Evolutionary conservation across 2,329 filamentous ascomycete genomes (phyloP).

Genomic region (Myrmaecium sp.): DNA sequence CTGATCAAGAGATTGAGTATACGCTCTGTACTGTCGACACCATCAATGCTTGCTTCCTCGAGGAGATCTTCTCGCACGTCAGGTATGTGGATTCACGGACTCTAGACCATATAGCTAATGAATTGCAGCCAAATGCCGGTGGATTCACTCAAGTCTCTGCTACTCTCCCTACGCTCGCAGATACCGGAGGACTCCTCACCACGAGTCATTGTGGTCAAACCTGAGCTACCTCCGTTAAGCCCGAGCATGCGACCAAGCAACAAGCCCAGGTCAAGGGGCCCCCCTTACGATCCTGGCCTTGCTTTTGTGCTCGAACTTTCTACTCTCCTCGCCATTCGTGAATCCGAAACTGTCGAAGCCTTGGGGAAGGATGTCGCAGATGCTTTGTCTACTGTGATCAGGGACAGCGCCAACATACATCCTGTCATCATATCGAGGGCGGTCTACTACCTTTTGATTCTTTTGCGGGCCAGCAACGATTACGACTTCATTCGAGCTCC

Average conservation of each 20-base stretch:
- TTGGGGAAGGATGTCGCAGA: slow-evolving; percentile 70
- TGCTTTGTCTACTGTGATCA: slow-evolving; percentile 62
- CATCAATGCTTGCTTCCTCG: slow-evolving; percentile 74
- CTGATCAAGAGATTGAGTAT: slow-evolving; percentile 90
- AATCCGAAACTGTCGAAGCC: slow-evolving; percentile 51
- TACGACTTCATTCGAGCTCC: slow-evolving; percentile 84
- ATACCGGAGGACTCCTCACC: slow-evolving; percentile 74
- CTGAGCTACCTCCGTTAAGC: slow-evolving; percentile 52
- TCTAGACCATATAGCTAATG: slow-evolving; percentile 4
- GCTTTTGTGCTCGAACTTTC: slow-evolving; percentile 86
- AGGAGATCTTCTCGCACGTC: slow-evolving; percentile 68
- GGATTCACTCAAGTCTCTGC: slow-evolving; percentile 40
- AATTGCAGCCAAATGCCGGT: slow-evolving; percentile 41
- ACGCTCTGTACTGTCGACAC: slow-evolving; percentile 90
- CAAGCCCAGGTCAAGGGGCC: slow-evolving; percentile 36
- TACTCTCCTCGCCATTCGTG: slow-evolving; percentile 62
- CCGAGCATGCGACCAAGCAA: slow-evolving; percentile 45
- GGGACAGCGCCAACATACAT: slow-evolving; percentile 65
- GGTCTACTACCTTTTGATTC: slow-evolving; percentile 68
- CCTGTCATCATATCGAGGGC: slow-evolving; percentile 68
- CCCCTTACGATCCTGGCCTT: slow-evolving; percentile 67
- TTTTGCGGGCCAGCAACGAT: slow-evolving; percentile 75
- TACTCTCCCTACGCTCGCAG: slow-evolving; percentile 60
- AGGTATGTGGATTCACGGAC: slow-evolving; percentile 37
- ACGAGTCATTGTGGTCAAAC: slow-evolving; percentile 74